Evolutionary conservation across 768 basidiomycete species (phyloP), one percentile per base, ranked within the genome.

Genomic region (Mycena vulgaris): DNA sequence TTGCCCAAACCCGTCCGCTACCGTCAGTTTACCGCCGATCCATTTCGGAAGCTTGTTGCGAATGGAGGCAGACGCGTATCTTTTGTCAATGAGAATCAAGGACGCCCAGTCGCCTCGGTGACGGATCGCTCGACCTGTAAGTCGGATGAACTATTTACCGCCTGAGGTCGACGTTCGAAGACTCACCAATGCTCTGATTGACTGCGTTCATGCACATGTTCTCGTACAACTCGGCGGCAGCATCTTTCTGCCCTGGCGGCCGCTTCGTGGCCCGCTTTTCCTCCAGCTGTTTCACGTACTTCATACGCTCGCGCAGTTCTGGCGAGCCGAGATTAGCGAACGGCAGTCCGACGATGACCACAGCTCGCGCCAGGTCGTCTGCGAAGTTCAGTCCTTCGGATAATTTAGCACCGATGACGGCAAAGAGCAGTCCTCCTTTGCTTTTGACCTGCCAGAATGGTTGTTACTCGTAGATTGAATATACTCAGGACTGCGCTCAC

Each of bases 371-470:
- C 19, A 95, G 89, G 55, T 91, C 87, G 77, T 95, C 93, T 23
- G 90, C 87, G 75, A 93, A 93, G 74, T 92, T 92, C 42, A 92
- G 79, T 10, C 97, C 97, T 81, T 99, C 98, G 0, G 95, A 97
- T n/a, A 99, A 87, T 78, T 98, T 99, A 30, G 96, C 97, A 21
- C 97, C 97, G 30, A 99, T 92, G 13, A 99, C 98, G 2, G 98
- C 97, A 63, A 99, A 92, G 6, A 99, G 83, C 42, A 99, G 79
- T 3, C 95, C 95, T 19, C 96, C 96, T 70, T 81, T 80, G 78
- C 77, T 81, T 68, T 82, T 83, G 21, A 70, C 76, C 71, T 73
- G 39, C n/a, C 13, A 63, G 13, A 35, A 40, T n/a, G n/a, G n/a
- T n/a, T n/a, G 76, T 70, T 25, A 70, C 40, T 63, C 33, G 21